Conservation (phyloP, 345 rosid genomes). For the Eucalyptus pumila region DNA sequence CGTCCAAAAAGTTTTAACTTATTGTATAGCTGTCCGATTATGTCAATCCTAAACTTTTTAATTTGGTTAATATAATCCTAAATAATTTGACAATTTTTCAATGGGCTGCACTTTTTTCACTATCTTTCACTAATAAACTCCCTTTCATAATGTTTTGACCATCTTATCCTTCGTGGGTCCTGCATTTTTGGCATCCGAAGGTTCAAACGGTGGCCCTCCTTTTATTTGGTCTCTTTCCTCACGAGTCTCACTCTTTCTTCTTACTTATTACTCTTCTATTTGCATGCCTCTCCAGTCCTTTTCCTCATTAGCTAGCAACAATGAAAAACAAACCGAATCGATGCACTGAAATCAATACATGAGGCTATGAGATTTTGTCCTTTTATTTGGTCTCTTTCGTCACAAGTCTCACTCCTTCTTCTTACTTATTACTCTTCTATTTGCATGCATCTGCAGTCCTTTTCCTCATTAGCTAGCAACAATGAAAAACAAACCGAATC, state of each 20-base stretch:
- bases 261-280: too few species aligned
- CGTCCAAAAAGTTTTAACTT: not conserved
- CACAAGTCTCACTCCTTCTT: too few species aligned
- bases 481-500: too few species aligned
- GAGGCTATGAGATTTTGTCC: too few species aligned
- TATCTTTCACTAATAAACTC: not conserved
- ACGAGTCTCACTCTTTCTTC: not conserved
- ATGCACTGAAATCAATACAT: too few species aligned
- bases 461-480: too few species aligned
- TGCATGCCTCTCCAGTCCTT: not conserved
- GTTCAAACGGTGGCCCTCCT: not conserved
- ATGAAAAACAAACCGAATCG: not conserved
- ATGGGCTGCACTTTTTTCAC: too few species aligned
- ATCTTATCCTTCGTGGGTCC: not conserved
- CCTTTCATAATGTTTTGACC: not conserved
- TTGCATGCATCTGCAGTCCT: too few species aligned
- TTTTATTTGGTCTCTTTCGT: too few species aligned
- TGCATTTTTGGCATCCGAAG: not conserved
- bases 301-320: not conserved
- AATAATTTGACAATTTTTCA: not conserved
- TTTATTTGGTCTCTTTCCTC: not conserved
- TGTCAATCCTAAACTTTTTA: too few species aligned
- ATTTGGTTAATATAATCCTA: too few species aligned
- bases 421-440: too few species aligned
- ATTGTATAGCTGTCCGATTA: fast-evolving